Conservation (phyloP, 768 basidiomycete species). For the Kwoniella dejecticola region DNA sequence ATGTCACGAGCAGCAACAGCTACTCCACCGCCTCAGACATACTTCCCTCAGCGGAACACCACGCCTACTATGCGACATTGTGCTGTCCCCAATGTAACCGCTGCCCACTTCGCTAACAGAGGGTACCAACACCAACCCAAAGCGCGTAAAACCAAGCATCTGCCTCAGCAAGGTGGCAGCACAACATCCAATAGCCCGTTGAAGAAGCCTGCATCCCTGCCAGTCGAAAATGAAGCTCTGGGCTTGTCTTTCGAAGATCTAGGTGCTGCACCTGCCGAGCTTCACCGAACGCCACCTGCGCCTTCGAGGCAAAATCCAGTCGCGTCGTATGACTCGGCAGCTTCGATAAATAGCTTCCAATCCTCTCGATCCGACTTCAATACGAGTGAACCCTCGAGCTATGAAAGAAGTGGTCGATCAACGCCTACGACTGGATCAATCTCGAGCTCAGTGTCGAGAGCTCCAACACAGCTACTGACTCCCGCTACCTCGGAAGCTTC, state of each 20-base stretch:
- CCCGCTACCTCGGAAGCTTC: slow-evolving; percentile 6
- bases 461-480: slow-evolving; percentile 15
- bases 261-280: slow-evolving; percentile 1
- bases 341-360: slow-evolving; percentile 17
- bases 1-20: slow-evolving; percentile 47
- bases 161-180: slow-evolving; percentile 3
- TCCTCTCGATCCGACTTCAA: neutral
- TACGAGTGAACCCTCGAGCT: neutral
- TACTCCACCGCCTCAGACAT: slow-evolving; percentile 42
- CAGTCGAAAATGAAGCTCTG: slow-evolving; percentile 3
- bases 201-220: slow-evolving; percentile 6
- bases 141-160: slow-evolving; percentile 14
- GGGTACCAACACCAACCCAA: slow-evolving; percentile 15
- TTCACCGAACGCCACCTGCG: neutral
- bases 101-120: slow-evolving; percentile 23
- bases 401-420: neutral
- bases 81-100: slow-evolving; percentile 23
- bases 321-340: slow-evolving; percentile 11
- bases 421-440: slow-evolving; percentile 14
- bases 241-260: slow-evolving; percentile 27
- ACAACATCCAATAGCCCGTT: slow-evolving; percentile 5
- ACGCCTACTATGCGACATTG: slow-evolving; percentile 45
- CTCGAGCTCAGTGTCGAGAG: slow-evolving; percentile 14
- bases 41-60: slow-evolving; percentile 42
- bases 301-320: slow-evolving; percentile 14